Evolutionary conservation across 192 early-diverging fungal genomes (phyloP), one percentile per base, ranked within the genome.

Genomic region (Coemansia nantahalensis): DNA sequence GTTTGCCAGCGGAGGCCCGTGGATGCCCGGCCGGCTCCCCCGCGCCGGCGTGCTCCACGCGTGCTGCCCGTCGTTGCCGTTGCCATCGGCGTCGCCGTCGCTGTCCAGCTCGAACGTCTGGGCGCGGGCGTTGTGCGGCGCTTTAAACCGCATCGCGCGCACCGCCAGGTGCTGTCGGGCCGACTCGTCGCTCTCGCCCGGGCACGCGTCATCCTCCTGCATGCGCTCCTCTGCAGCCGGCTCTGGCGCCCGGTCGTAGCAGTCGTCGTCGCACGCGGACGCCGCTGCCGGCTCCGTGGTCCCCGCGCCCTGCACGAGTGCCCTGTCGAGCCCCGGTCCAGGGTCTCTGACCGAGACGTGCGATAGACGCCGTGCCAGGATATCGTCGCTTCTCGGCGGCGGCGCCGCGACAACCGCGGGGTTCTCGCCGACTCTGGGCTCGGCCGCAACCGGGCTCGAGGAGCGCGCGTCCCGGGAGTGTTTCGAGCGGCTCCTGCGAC

Each of bases 21-120:
- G n/a, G n/a, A n/a, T n/a, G n/a, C n/a, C n/a, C n/a, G n/a, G n/a
- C n/a, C n/a, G n/a, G n/a, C n/a, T n/a, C n/a, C n/a, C n/a, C 18
- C 48, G 8, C 15, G n/a, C 2, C 16, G 14, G 37, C 2, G 11
- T 19, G 45, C 1, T 13, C 18, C 48, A 19, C 23, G n/a, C n/a
- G 28, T 24, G 16, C 12, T 36, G 15, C 15, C 12, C 30, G 26
- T 33, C 11, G 15, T 8, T 2, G 17, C n/a, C 3, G 6, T 19
- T 17, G 23, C 51, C 15, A 24, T 34, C 17, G 32, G 8, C 49
- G 22, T 32, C 15, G 13, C 63, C 57, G 39, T 38, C 50, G 8
- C 68, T 65, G 17, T 77, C 73, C 13, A 62, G 45, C 32, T 77
- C 73, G 18, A 48, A 68, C 1, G 65, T 65, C 36, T 68, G 73